Evolutionary conservation across 495 filamentous ascomycete genomes (phyloP).

Genomic region (Aspergillus sparsus): DNA sequence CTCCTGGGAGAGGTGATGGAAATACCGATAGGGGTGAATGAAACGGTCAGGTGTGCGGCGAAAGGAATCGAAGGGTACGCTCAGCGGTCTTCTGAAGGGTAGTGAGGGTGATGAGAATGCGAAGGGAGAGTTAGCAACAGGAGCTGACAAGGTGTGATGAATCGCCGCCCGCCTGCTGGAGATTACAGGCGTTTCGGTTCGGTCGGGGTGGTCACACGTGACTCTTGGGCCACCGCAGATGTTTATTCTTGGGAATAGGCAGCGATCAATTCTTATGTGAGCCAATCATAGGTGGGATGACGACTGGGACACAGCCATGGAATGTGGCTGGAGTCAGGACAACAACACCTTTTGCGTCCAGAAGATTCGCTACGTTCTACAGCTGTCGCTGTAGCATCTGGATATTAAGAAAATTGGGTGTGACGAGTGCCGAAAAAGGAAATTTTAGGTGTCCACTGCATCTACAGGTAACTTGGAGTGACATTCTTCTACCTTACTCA

Average conservation of each 20-base stretch:
- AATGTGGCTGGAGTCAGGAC: conserved; percentile 10
- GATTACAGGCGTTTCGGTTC: conserved; percentile 32
- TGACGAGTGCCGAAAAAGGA: neutral
- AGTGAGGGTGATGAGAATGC: conserved; percentile 19
- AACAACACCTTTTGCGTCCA: neutral
- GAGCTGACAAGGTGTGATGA: conserved; percentile 43
- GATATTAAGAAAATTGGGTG: too few species aligned
- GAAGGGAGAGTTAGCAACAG: conserved; percentile 27
- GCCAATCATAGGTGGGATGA: conserved; percentile 13
- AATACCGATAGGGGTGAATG: conserved; percentile 8
- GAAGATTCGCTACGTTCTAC: too few species aligned
- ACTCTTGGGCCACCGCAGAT: conserved; percentile 16
- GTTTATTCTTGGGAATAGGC: conserved; percentile 21
- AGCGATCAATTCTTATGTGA: conserved; percentile 11
- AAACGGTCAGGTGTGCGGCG: neutral
- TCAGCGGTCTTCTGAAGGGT: conserved; percentile 3
- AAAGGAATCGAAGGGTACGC: conserved; percentile 3
- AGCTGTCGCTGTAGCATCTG: too few species aligned
- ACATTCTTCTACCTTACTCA: neutral
- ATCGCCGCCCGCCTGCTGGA: conserved; percentile 32
- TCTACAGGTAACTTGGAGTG: too few species aligned
- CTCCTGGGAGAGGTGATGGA: conserved; percentile 16
- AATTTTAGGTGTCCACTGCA: neutral
- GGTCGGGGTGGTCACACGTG: conserved; percentile 34
- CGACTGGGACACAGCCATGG: conserved; percentile 10